phyloP scores from a whole-genome alignment of 1,284 basidiomycete genomes.

The Cystobasidium sp. region DNA sequence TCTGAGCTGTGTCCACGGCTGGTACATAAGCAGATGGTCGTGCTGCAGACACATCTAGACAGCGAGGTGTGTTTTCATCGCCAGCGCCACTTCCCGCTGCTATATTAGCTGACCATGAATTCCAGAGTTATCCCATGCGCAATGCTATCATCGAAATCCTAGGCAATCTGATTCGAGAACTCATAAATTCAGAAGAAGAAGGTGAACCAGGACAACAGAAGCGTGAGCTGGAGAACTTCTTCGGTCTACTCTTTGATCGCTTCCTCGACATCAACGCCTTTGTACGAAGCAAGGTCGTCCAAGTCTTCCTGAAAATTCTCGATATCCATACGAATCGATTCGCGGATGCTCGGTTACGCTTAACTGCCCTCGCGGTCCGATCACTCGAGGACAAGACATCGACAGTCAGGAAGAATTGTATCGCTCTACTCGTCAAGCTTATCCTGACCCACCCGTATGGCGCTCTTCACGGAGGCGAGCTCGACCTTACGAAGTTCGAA shows the following conservation, averaged over 20 bases:
- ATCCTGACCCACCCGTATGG: conserved; percentile 90
- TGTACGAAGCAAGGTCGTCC: conserved; percentile 85
- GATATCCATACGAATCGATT: conserved; percentile 75
- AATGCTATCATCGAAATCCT: conserved; percentile 88
- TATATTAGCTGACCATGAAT: not conserved
- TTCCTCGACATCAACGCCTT: conserved; percentile 88
- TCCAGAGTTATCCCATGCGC: conserved; percentile 90
- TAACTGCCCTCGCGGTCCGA: conserved; percentile 75
- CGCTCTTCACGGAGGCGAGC: conserved; percentile 77
- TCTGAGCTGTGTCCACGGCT: conserved; percentile 82
- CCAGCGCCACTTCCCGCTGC: not conserved
- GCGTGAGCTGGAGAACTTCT: conserved; percentile 82
- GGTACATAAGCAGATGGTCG: conserved; percentile 85
- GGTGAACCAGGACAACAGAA: conserved; percentile 63
- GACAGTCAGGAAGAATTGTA: conserved; percentile 82
- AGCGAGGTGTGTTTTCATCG: conserved; percentile 71
- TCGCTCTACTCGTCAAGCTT: conserved; percentile 75
- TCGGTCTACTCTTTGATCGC: conserved; percentile 81
- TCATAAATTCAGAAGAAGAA: conserved; percentile 67
- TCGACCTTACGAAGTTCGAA: conserved; percentile 77
- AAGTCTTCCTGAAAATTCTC: conserved; percentile 71
- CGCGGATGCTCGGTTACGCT: conserved; percentile 79
- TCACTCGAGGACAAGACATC: conserved; percentile 90
- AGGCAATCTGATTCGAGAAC: conserved; percentile 76
- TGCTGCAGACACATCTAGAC: conserved; percentile 84